Evolutionary conservation across 2,329 filamentous ascomycete species (phyloP).

Genomic region (Penicillium sp.): DNA sequence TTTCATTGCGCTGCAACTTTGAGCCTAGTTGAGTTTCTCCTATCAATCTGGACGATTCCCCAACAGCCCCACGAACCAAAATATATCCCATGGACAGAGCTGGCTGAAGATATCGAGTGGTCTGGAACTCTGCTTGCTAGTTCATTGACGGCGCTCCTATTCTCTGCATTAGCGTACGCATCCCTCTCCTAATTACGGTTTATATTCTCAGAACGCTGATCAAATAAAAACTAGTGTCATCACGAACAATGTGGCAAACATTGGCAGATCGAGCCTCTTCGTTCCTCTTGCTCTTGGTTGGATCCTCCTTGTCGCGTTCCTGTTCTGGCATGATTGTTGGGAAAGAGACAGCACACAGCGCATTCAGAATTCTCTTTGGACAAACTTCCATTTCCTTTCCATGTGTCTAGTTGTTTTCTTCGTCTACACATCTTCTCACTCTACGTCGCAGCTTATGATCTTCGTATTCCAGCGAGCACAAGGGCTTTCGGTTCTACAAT

Average conservation of each 20-base stretch:
- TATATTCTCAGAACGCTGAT: not conserved
- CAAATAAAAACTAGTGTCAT: not conserved
- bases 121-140: conserved; percentile 11
- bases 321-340: conserved; percentile 8
- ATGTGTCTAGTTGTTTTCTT: conserved; percentile 5
- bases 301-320: conserved; percentile 2
- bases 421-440: not conserved
- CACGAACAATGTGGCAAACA: conserved; percentile 4
- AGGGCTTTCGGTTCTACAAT: not conserved
- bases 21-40: not conserved
- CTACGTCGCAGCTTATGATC: conserved; percentile 2
- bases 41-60: conserved; percentile 11
- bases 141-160: conserved; percentile 8
- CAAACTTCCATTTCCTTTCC: conserved; percentile 1
- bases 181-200: not conserved
- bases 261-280: conserved; percentile 3
- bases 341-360: conserved; percentile 1
- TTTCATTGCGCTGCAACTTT: conserved; percentile 31
- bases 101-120: conserved; percentile 14
- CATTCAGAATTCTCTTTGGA: conserved; percentile 7
- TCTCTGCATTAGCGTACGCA: conserved; percentile 17
- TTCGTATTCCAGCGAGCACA: conserved; percentile 8
- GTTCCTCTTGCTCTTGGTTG: conserved; percentile 6
- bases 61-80: not conserved
- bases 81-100: not conserved